phyloP scores from a whole-genome alignment of 768 basidiomycete genomes.

The Mycena capillaripes region DNA sequence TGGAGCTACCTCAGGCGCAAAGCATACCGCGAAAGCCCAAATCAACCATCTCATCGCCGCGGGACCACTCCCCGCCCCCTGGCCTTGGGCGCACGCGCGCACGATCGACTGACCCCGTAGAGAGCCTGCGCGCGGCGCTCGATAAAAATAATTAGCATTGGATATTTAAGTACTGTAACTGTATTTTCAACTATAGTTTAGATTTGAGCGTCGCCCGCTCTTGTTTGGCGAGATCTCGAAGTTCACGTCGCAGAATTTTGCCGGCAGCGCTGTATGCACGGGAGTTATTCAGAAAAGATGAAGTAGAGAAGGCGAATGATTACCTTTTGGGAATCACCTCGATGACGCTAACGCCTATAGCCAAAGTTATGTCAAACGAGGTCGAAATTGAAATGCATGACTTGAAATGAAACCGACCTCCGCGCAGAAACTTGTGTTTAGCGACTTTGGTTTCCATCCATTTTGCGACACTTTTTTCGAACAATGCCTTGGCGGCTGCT shows the following conservation, averaged over 20 bases:
- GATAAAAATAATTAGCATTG: not conserved
- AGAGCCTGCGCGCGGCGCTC: not conserved
- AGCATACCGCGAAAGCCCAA: constrained; percentile 24
- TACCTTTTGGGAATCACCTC: constrained; percentile 68
- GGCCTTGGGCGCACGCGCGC: not conserved
- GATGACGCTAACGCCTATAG: constrained; percentile 65
- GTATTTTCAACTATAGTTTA: constrained; percentile 5
- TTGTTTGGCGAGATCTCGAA: constrained; percentile 63
- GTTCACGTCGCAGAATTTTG: constrained; percentile 72
- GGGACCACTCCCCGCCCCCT: not conserved
- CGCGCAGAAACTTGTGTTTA: constrained; percentile 72
- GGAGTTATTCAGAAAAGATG: not conserved
- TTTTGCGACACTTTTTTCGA: constrained; percentile 57
- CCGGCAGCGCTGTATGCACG: constrained; percentile 63
- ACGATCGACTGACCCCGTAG: constrained; percentile 1
- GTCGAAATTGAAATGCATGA: not conserved
- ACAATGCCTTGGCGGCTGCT: constrained; percentile 44
- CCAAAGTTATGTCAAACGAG: constrained; percentile 6
- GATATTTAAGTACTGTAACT: too few relatives aligned
- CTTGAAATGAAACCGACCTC: constrained; percentile 62
- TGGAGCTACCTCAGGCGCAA: not conserved
- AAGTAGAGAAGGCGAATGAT: not conserved
- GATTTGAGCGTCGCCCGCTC: constrained; percentile 43
- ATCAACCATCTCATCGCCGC: constrained; percentile 16
- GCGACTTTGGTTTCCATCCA: constrained; percentile 73